Evolutionary conservation across 2,329 filamentous ascomycete species (phyloP), one percentile per base, ranked within the genome.

Genomic region (Aspergillus sp.): DNA sequence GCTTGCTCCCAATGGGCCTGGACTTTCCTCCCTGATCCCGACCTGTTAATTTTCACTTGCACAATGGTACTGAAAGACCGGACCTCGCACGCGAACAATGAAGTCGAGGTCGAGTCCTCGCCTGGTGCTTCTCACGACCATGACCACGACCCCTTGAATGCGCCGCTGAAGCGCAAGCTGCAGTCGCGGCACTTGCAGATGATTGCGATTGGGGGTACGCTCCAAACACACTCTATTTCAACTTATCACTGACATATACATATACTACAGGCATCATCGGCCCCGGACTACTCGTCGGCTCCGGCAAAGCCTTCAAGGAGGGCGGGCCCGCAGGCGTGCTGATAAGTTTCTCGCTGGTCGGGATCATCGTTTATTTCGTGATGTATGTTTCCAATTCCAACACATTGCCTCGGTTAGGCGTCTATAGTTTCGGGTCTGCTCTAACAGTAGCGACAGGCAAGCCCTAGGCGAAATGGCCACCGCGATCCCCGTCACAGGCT

Each of bases 401-500:
- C 6, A 25, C 23, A 25, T 25, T 25, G 23, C 17, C 17, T 17
- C 17, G 17, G 17, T 17, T 17, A 17, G 17, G 17, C 17, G 23
- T 25, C 23, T 25, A 25, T 25, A 25, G 23, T 25, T 25, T 6
- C 6, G 23, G 23, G 1, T 7, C 23, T 25, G 23, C 7, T 7
- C 23, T 25, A 25, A 25, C 23, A 2, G 23, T 6, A 25, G 23
- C 5, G 1, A 12, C 7, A 56, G 54, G 55, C 55, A 57, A 47
- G 81, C 78, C 50, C 73, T 84, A 35, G 79, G 79, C 46, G 82
- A 95, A 76, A 90, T 93, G 83, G 87, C 89, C 12, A 87, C 89
- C 8, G 90, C 87, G 65, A 87, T 93, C 31, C 90, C 90, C 7
- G 85, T 92, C 31, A 80, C 88, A 19, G 90, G 89, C 56, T 87